Conservation (phyloP, 768 basidiomycete genomes). For the Plicaturopsis crispa region DNA sequence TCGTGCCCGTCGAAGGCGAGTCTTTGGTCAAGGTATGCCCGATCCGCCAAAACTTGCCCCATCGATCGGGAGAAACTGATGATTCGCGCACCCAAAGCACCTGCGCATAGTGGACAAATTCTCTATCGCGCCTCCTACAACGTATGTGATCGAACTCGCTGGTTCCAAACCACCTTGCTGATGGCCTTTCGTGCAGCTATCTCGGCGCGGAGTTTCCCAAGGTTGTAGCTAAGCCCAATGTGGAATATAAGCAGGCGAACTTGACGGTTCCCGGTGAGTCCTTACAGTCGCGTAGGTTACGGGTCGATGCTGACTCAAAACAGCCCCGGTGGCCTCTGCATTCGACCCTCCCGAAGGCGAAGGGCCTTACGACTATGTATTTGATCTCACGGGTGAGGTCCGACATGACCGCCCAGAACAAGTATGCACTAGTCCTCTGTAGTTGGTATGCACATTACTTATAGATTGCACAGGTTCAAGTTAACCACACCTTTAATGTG, state of each 20-base stretch:
- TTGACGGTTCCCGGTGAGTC: constrained; percentile 62
- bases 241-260: constrained; percentile 81
- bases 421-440: constrained; percentile 31
- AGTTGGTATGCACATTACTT: constrained; percentile 1
- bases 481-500: constrained; percentile 65
- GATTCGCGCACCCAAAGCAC: constrained; percentile 39
- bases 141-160: constrained; percentile 32
- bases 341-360: constrained; percentile 70
- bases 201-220: constrained; percentile 70
- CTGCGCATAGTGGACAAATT: constrained; percentile 70
- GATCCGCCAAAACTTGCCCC: constrained; percentile 3
- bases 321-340: constrained; percentile 59
- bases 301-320: neutral
- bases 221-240: constrained; percentile 55
- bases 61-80: too few relatives aligned
- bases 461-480: constrained; percentile 51
- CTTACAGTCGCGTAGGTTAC: neutral
- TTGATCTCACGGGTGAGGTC: constrained; percentile 81
- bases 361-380: constrained; percentile 70
- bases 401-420: constrained; percentile 67
- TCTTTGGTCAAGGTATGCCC: constrained; percentile 62
- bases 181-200: constrained; percentile 40
- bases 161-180: constrained; percentile 16
- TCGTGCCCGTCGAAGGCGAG: constrained; percentile 63
- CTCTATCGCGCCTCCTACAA: constrained; percentile 67